Base-by-base conservation (phyloP, 2,329 filamentous ascomycete species). In the Fusarium sp. region DNA sequence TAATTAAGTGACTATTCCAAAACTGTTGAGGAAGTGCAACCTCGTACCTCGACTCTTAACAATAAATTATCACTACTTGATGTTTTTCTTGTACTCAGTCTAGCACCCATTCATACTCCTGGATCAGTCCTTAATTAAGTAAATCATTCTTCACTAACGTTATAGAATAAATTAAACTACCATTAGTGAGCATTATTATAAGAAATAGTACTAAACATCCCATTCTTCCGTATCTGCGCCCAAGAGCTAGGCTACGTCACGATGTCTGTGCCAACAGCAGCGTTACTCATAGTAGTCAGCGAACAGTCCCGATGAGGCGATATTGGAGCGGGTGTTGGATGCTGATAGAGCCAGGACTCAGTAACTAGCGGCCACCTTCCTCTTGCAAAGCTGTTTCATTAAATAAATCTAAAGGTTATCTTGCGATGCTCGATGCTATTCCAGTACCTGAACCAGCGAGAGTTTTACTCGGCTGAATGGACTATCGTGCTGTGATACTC, bases 111-210 rank as follows among this genome's bases (percentile, higher is more conserved):
- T 47, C 44, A 29, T 47, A 54, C 37, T 54, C 44, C 40, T 32
- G 51, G 51, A 54, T 54, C 37, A 44, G 37, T 44, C 37, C 4
- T 54, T 32, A 54, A 54, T 25, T n/a, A n/a, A n/a, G n/a, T 51
- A 54, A 54, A 54, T 54, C 51, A 54, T 54, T 54, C 34, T 54
- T 54, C n/a, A n/a, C n/a, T n/a, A n/a, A n/a, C n/a, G 30, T 40
- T 44, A 44, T 54, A 44, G 51, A 44, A 54, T 42, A 47, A 47
- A 47, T 29, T 47, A 20, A 47, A 47, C 52, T 55, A 6, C 52
- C 29, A 27, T 55, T 55, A 27, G 52, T 6, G 52, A 44, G 52
- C 52, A 44, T 32, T 55, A 6, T 44, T 34, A 25, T 55, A 52
- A 42, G 3, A 55, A 34, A 55, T 45, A 45, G 41, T 55, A 55